phyloP scores from a whole-genome alignment of 2,329 filamentous ascomycete genomes.

The Botrytis cinerea region DNA sequence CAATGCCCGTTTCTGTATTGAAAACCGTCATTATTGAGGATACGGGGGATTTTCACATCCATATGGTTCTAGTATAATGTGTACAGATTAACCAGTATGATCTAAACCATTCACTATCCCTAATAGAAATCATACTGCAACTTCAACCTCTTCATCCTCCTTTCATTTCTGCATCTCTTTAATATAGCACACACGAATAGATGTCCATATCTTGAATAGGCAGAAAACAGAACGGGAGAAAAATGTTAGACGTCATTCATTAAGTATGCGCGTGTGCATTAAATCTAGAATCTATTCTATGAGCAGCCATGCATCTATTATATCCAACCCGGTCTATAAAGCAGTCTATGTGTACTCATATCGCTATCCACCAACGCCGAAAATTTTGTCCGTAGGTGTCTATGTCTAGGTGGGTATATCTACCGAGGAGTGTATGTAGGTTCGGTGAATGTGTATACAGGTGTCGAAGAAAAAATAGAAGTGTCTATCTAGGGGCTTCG shows the following conservation, averaged over 20 bases:
- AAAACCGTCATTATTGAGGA: not conserved
- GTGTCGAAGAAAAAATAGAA: not conserved
- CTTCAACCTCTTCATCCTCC: not conserved
- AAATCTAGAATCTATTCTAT: slow-evolving; percentile 20
- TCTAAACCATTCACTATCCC: not conserved
- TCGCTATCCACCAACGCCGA: slow-evolving; percentile 7
- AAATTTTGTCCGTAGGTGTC: not conserved
- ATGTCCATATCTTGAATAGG: not conserved
- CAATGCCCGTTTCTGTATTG: accelerated
- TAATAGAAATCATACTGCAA: not conserved
- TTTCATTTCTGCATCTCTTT: not conserved
- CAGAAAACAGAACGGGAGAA: not conserved
- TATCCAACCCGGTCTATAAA: slow-evolving; percentile 13
- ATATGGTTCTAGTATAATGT: not conserved
- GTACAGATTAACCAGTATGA: not conserved
- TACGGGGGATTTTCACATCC: not conserved
- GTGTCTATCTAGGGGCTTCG: not conserved
- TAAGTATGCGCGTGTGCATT: not conserved
- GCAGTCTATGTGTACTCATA: not conserved
- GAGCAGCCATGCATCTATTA: slow-evolving; percentile 1
- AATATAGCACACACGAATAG: not conserved
- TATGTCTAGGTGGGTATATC: slow-evolving; percentile 8
- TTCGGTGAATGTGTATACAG: not conserved
- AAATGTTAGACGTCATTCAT: not conserved
- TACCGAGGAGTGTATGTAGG: not conserved